Evolutionary conservation across 2,329 filamentous ascomycete genomes (phyloP).

Genomic region (Sarocladium brachiariae): DNA sequence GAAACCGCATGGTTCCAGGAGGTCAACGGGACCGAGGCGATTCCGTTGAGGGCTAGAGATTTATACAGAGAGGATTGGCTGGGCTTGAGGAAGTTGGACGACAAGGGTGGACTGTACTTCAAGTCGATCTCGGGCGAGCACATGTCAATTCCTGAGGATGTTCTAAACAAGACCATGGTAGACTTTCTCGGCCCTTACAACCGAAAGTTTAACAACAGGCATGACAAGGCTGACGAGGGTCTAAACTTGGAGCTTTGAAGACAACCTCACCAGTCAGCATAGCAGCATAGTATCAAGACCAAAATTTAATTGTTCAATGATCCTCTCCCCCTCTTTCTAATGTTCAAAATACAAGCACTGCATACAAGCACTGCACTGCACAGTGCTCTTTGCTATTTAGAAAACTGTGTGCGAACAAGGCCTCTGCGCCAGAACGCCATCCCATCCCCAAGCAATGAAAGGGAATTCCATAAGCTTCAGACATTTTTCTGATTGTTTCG

Average conservation of each 20-base stretch:
- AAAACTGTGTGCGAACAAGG: constrained; percentile 1
- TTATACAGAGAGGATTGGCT: constrained; percentile 93
- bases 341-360: too few relatives aligned
- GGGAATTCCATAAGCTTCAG: not conserved
- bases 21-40: constrained; percentile 64
- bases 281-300: not conserved
- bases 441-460: not conserved
- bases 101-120: constrained; percentile 73
- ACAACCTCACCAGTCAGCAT: too few relatives aligned
- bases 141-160: constrained; percentile 67
- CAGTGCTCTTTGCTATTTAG: too few relatives aligned
- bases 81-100: constrained; percentile 71
- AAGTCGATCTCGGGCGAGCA: constrained; percentile 67
- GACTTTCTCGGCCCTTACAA: constrained; percentile 56
- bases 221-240: too few relatives aligned
- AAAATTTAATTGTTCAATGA: too few relatives aligned
- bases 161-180: constrained; percentile 58
- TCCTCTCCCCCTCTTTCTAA: too few relatives aligned
- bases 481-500: not conserved
- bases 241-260: too few relatives aligned
- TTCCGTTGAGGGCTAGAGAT: constrained; percentile 57
- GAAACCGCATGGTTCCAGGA: constrained; percentile 89
- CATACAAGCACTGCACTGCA: too few relatives aligned
- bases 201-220: constrained; percentile 24
- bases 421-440: constrained; percentile 6